Evolutionary conservation across 2,329 filamentous ascomycete genomes (phyloP).

Genomic region (Sordariomycetes sp.): DNA sequence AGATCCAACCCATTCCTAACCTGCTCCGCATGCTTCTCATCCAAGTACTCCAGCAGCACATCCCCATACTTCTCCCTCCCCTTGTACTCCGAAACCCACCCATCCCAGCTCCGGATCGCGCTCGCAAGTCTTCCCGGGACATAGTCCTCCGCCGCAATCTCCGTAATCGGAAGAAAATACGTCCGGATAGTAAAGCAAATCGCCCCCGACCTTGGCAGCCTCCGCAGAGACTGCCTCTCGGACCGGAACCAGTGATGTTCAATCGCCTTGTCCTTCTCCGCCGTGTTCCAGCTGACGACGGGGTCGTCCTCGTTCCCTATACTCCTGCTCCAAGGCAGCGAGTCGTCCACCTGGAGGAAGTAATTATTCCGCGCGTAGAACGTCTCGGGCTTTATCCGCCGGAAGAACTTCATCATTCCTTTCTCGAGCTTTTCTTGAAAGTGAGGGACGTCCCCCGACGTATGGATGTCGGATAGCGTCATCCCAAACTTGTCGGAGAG

Average conservation of each 20-base stretch:
- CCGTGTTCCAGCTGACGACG: constrained; percentile 58
- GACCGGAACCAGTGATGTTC: constrained; percentile 65
- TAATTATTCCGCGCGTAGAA: constrained; percentile 63
- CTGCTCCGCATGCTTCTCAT: constrained; percentile 62
- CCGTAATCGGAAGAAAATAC: constrained; percentile 61
- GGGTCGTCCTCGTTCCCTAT: constrained; percentile 60
- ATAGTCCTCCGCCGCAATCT: constrained; percentile 56
- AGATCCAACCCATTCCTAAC: constrained; percentile 51
- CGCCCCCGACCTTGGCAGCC: constrained; percentile 43
- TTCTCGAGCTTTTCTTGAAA: constrained; percentile 59
- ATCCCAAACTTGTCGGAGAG: constrained; percentile 71
- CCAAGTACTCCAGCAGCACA: constrained; percentile 64
- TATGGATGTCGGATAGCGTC: constrained; percentile 68
- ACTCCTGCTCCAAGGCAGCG: constrained; percentile 60
- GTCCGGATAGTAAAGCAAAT: constrained; percentile 68
- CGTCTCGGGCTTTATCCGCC: constrained; percentile 53
- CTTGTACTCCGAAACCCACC: constrained; percentile 66
- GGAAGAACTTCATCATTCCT: constrained; percentile 74
- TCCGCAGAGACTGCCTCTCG: constrained; percentile 56
- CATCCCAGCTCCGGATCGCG: constrained; percentile 69
- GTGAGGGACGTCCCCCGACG: constrained; percentile 60
- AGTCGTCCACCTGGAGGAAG: constrained; percentile 76
- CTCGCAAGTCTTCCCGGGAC: constrained; percentile 69
- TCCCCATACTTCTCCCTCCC: constrained; percentile 61
- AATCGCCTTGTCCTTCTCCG: constrained; percentile 60